phyloP scores from a whole-genome alignment of 202 grass and related monocot genomes.

The Carex sylvatica region DNA sequence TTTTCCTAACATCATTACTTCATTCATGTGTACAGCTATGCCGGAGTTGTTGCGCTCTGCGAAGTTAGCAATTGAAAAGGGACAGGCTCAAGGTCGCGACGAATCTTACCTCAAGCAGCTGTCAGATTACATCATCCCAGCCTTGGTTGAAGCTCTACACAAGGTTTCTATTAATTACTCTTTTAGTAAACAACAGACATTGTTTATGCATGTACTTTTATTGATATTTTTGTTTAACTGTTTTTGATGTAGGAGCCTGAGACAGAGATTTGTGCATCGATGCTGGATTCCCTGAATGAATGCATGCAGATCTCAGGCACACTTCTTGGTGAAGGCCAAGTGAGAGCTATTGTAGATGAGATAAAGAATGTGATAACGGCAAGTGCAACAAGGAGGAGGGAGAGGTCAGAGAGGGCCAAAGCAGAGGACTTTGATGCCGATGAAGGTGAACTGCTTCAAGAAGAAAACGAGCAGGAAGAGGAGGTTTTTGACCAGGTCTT shows the following conservation, averaged over 20 bases:
- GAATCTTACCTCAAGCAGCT: conserved; percentile 93
- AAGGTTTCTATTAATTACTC: conserved; percentile 41
- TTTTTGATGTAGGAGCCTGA: conserved; percentile 75
- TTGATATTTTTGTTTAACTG: conserved; percentile 9
- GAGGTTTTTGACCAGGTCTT: conserved; percentile 95
- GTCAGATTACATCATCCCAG: conserved; percentile 94
- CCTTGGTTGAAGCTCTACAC: conserved; percentile 88
- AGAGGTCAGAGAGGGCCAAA: conserved; percentile 75
- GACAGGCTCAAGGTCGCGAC: conserved; percentile 81
- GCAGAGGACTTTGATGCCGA: conserved; percentile 98
- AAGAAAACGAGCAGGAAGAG: conserved; percentile 99
- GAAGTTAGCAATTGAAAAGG: conserved; percentile 92
- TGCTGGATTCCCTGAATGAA: conserved; percentile 93
- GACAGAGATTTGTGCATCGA: conserved; percentile 88
- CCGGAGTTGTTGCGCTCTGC: conserved; percentile 86
- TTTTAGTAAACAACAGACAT: neutral
- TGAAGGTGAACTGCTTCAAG: conserved; percentile 92
- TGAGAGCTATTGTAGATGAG: conserved; percentile 79
- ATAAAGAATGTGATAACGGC: conserved; percentile 98
- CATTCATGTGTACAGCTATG: conserved; percentile 60
- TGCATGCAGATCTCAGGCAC: conserved; percentile 88
- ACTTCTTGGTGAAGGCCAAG: conserved; percentile 83
- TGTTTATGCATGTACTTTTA: neutral
- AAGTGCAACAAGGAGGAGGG: conserved; percentile 84
- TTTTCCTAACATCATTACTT: conserved; percentile 10